Evolutionary conservation across 179 eudicot genomes (phyloP), one percentile per base, ranked within the genome.

Genomic region (Corrigiola litoralis): DNA sequence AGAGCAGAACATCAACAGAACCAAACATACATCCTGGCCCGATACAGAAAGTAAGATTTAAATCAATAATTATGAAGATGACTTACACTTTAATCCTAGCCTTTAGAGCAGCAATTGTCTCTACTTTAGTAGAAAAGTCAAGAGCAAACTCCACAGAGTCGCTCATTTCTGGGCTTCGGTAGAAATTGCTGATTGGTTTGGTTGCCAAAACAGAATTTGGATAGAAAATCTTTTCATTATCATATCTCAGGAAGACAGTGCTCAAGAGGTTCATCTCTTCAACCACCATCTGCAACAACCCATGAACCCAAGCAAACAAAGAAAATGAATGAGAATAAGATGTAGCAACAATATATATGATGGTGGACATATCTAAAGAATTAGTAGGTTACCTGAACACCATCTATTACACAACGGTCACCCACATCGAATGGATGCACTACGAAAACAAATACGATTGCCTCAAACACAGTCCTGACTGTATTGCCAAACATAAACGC

Each of bases 401-500:
- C 96, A 71, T 89, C 92, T 67, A 89, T 66, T 58, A 86, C 85
- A 65, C 96, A 86, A n/a, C 88, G 89, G 65, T 89, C 92, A 36
- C 96, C 96, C 29, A 84, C 83, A 68, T 88, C 95, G 65, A 78
- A 88, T 3, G 92, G 95, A 74, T 88, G 95, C 83, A 85, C 76
- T 33, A 84, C 54, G 50, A 86, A 88, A 1, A 82, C 83, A 42
- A 84, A 85, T 23, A 85, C 69, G 61, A 88, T 64, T 51, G 84
- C 89, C 78, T 86, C 96, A 56, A 86, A 84, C 12, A 73, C 65
- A n/a, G 76, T 75, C 67, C 80, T 86, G 50, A 70, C 72, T 1
- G 85, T 79, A 75, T 86, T 81, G 2, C 96, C 89, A 61, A 86
- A 82, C 61, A 88, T 66, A 56, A 88, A 84, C 14, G 63, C 86